Evolutionary conservation across 1,284 basidiomycete genomes (phyloP), one percentile per base, ranked within the genome.

Genomic region (Puccinia polysora): DNA sequence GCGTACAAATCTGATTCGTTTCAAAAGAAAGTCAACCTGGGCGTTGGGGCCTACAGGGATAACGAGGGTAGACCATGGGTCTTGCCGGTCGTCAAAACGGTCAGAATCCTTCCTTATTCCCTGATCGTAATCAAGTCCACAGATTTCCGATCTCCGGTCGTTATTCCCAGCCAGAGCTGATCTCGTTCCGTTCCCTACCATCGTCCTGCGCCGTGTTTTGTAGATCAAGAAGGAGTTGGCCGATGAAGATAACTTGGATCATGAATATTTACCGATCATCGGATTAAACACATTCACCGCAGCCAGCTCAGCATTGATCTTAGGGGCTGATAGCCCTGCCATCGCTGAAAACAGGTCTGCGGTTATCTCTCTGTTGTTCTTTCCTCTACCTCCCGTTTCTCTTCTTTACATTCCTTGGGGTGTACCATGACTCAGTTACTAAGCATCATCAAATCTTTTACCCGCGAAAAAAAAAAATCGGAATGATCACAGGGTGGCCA

Each of bases 181-280:
- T 7, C 6, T 18, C 2, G n/a, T 7, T 45, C 25, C 23, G 6
- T 50, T 18, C 20, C 49, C n/a, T 18, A 25, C 50, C 20, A 6
- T 25, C 50, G 7, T 47, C n/a, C 32, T 58, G 56, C 36, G 36
- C 12, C 7, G 20, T 4, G 56, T n/a, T 40, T 25, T 12, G 34
- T 74, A 93, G 91, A 91, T 89, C 36, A 89, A 88, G 49, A 81
- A 84, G 49, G 84, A 85, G 64, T 80, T 93, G 60, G 79, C 92
- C 75, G 85, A 83, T 74, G 87, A 91, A 77, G 86, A 87, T 60
- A 80, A 83, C 32, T 82, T 93, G 75, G 89, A 96, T 81, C 93
- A 97, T 79, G 93, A 97, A 82, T 97, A 97, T 79, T 86, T 96
- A 36, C 88, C 91, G 34, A 96, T 96, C 79, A 88, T 89, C 56